Evolutionary conservation across 2,329 filamentous ascomycete genomes (phyloP), one percentile per base, ranked within the genome.

Genomic region (Decorospora gaudefroyi): DNA sequence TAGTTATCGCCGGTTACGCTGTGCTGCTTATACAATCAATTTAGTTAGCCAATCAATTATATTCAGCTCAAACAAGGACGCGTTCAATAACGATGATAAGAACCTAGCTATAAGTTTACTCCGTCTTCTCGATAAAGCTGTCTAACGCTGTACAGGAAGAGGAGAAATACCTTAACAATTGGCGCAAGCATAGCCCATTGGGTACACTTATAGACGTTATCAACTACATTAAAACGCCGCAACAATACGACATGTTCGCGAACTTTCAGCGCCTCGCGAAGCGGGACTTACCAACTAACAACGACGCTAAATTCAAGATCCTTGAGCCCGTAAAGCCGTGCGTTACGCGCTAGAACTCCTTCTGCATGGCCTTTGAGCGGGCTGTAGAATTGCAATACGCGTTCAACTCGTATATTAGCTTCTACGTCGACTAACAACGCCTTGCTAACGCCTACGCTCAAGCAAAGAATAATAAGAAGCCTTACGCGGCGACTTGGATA

Each of bases 301-400:
- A n/a, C n/a, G n/a, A n/a, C n/a, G n/a, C n/a, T n/a, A n/a, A n/a
- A n/a, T n/a, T n/a, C n/a, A n/a, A n/a, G n/a, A n/a, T n/a, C n/a
- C n/a, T n/a, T n/a, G n/a, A n/a, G n/a, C n/a, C n/a, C n/a, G n/a
- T n/a, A n/a, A 41, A 30, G 21, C 37, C 37, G 6, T 17, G 22
- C n/a, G 26, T 28, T 27, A 39, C 35, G 11, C 35, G 35, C 22
- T 39, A 15, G 35, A 40, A 32, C n/a, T n/a, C n/a, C n/a, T n/a
- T n/a, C n/a, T n/a, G n/a, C n/a, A n/a, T n/a, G n/a, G n/a, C n/a
- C n/a, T n/a, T n/a, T n/a, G n/a, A n/a, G n/a, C n/a, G n/a, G n/a
- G n/a, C n/a, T n/a, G n/a, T n/a, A n/a, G 21, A 23, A 10, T 10
- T 23, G 6, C 10, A 23, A 23, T 10, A 23, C 6, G 21, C 21